Conservation (phyloP, 2,329 filamentous ascomycete genomes). For the Phialemonium atrogriseum region DNA sequence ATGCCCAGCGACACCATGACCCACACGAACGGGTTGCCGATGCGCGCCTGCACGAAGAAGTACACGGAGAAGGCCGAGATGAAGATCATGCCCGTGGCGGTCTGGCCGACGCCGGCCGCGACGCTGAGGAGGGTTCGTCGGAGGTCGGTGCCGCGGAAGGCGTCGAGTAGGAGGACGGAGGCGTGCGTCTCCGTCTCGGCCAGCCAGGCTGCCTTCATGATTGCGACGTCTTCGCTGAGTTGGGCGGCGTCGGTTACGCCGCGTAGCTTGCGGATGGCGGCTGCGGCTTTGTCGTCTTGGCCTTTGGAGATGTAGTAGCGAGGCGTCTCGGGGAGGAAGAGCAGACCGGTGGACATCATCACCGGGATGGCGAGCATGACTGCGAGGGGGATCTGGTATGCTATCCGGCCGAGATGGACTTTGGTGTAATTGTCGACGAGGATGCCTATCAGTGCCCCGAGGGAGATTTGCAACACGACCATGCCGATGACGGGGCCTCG, state of each 20-base stretch:
- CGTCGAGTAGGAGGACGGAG: conserved; percentile 11
- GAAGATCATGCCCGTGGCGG: conserved; percentile 12
- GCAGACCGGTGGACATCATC: conserved; percentile 5
- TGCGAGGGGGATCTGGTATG: conserved; percentile 11
- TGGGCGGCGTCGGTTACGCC: conserved; percentile 10
- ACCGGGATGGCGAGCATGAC: conserved; percentile 11
- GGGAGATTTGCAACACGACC: conserved; percentile 13
- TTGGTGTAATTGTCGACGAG: conserved; percentile 13
- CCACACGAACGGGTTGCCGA: conserved; percentile 13
- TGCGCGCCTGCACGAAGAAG: conserved; percentile 12
- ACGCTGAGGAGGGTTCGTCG: conserved; percentile 13
- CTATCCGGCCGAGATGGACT: conserved; percentile 1
- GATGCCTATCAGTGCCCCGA: conserved; percentile 12
- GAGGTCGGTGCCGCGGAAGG: conserved; percentile 13
- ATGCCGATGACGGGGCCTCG: conserved; percentile 13
- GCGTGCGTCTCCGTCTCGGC: conserved; percentile 11
- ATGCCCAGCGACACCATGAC: conserved; percentile 15
- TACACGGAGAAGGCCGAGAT: conserved; percentile 15
- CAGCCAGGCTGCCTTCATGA: conserved; percentile 11
- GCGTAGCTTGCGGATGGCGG: conserved; percentile 10
- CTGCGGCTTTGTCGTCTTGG: conserved; percentile 10
- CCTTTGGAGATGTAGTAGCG: conserved; percentile 12
- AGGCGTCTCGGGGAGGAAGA: conserved; percentile 13
- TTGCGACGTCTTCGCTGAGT: conserved; percentile 12
- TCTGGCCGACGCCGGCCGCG: conserved; percentile 8